Conservation (phyloP, 2,329 filamentous ascomycete species). For the Fusarium papillatum region DNA sequence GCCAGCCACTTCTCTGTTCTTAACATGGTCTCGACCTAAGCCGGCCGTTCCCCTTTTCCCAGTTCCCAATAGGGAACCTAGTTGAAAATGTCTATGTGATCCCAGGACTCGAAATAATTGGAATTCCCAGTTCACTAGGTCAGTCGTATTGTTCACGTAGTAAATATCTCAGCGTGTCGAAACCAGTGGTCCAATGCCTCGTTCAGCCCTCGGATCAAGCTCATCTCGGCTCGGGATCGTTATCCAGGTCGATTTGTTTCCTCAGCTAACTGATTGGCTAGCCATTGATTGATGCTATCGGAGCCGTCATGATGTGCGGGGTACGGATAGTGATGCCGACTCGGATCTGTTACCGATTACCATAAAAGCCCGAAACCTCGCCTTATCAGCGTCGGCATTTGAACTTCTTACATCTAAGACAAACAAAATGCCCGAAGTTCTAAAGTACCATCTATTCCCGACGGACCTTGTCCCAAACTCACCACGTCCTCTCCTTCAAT, state of each 20-base stretch:
- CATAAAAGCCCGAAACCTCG: neutral
- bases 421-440: conserved; percentile 42
- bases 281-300: neutral
- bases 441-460: conserved; percentile 55
- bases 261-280: neutral
- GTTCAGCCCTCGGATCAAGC: too few relatives aligned
- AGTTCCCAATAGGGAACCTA: neutral
- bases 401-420: too few relatives aligned
- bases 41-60: neutral
- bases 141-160: neutral
- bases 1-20: neutral
- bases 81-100: neutral
- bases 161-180: neutral
- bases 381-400: rapidly evolving
- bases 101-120: neutral
- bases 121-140: neutral
- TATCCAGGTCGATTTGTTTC: neutral
- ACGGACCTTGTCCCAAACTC: conserved; percentile 65
- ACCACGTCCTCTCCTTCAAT: conserved; percentile 66
- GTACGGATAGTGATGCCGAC: conserved; percentile 12
- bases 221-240: neutral
- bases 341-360: conserved; percentile 22
- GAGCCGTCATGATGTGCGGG: conserved; percentile 1
- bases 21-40: neutral
- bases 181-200: neutral